phyloP scores from a whole-genome alignment of 2,329 filamentous ascomycete genomes.

The Cladophialophora carrionii region DNA sequence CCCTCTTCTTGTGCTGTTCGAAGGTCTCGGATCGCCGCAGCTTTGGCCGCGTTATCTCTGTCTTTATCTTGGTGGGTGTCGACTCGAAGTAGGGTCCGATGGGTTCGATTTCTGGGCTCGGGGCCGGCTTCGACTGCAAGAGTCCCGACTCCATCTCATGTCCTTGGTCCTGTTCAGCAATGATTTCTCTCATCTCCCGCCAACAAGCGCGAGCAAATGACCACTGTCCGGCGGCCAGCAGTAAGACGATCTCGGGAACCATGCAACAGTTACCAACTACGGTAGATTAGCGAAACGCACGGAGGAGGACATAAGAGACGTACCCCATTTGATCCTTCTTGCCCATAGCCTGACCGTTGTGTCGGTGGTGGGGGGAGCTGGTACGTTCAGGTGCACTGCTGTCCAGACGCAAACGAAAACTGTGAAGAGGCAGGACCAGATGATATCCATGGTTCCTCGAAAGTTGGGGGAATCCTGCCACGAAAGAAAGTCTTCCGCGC shows the following conservation, averaged over 20 bases:
- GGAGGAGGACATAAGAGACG: neutral
- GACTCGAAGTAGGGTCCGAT: neutral
- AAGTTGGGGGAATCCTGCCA: slow-evolving; percentile 20
- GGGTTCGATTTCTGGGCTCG: neutral
- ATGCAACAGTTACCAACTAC: slow-evolving; percentile 23
- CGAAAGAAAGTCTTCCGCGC: slow-evolving; percentile 4
- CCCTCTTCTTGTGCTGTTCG: slow-evolving; percentile 11
- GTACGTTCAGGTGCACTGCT: slow-evolving; percentile 24
- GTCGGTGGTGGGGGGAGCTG: slow-evolving; percentile 16
- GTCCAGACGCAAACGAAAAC: slow-evolving; percentile 23
- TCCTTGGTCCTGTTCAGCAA: slow-evolving; percentile 15
- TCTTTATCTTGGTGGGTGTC: neutral
- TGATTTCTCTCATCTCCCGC: slow-evolving; percentile 23
- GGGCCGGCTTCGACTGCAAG: neutral
- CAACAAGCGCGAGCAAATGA: slow-evolving; percentile 23
- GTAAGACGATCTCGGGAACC: slow-evolving; percentile 17
- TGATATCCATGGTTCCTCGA: slow-evolving; percentile 26
- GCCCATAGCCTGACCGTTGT: slow-evolving; percentile 13
- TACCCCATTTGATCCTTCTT: slow-evolving; percentile 20
- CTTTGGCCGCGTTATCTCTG: slow-evolving; percentile 18
- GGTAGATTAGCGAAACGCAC: neutral
- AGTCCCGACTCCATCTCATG: slow-evolving; percentile 8
- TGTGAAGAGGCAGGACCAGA: slow-evolving; percentile 25
- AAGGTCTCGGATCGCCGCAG: slow-evolving; percentile 19
- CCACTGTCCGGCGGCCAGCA: slow-evolving; percentile 22